These are phyloP conservation scores for Penicillium sp. DNA, from an alignment of 2,329 filamentous ascomycete species.

Conservation along the genomic window DNA sequence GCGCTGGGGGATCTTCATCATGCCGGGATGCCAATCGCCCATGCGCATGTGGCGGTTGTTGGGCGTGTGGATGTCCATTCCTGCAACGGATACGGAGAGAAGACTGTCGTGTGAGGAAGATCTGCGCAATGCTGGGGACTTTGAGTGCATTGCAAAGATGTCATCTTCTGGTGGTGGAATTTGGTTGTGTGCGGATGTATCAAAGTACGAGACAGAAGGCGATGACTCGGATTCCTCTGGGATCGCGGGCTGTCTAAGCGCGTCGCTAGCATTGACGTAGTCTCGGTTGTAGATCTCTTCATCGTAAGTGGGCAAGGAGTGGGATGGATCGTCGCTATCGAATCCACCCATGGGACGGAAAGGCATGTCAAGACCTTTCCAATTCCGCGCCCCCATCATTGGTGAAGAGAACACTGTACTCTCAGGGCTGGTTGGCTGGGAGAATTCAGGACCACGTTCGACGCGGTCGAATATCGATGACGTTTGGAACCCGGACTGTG, in stretches of 20 bases:
- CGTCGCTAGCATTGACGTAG: constrained; percentile 16
- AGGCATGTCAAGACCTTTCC: constrained; percentile 62
- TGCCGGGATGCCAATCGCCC: constrained; percentile 55
- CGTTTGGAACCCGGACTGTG: constrained; percentile 70
- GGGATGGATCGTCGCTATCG: constrained; percentile 16
- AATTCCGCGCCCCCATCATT: constrained; percentile 62
- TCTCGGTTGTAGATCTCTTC: constrained; percentile 22
- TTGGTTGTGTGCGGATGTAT: constrained; percentile 13
- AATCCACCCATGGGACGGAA: constrained; percentile 37
- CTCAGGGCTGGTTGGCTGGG: constrained; percentile 77
- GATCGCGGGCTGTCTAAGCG: constrained; percentile 35
- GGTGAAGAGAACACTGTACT: constrained; percentile 69
- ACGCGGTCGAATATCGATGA: constrained; percentile 78
- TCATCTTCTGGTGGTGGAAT: constrained; percentile 21
- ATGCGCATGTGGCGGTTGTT: constrained; percentile 76
- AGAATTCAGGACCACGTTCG: constrained; percentile 65
- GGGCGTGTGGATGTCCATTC: constrained; percentile 86
- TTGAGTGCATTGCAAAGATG: constrained; percentile 24
- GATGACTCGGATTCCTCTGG: constrained; percentile 43
- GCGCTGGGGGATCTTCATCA: constrained; percentile 47
- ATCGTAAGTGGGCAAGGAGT: constrained; percentile 15
- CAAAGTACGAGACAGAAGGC: constrained; percentile 17
- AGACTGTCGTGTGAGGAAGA: constrained; percentile 83
- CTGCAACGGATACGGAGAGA: constrained; percentile 81
- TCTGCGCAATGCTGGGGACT: constrained; percentile 59